phyloP scores from a whole-genome alignment of 2,329 filamentous ascomycete genomes.

The Diaporthe batatas region DNA sequence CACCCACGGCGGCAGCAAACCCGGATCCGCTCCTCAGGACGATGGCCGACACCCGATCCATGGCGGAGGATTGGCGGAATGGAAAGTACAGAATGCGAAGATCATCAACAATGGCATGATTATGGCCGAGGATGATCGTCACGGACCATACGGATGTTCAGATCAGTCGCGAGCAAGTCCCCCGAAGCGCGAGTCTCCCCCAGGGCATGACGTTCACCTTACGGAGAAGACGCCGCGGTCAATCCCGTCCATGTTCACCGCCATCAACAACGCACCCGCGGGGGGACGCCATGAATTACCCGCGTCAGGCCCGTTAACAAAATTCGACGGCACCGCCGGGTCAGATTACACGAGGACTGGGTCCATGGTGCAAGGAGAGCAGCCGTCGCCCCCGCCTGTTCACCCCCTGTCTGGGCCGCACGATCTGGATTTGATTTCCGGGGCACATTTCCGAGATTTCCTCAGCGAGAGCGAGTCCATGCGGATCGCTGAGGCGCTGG shows the following conservation, averaged over 20 bases:
- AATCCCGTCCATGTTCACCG: slow-evolving; percentile 53
- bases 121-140: slow-evolving; percentile 50
- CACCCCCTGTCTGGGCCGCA: slow-evolving; percentile 4
- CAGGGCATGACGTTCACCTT: slow-evolving; percentile 46
- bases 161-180: slow-evolving; percentile 50
- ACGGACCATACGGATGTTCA: slow-evolving; percentile 41
- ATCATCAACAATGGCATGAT: slow-evolving; percentile 61
- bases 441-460: slow-evolving; percentile 17
- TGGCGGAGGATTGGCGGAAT: slow-evolving; percentile 69
- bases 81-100: slow-evolving; percentile 56
- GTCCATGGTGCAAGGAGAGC: slow-evolving; percentile 46
- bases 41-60: slow-evolving; percentile 56
- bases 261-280: slow-evolving; percentile 52
- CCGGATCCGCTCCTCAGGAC: slow-evolving; percentile 39
- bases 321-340: background rate
- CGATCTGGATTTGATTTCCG: slow-evolving; percentile 2
- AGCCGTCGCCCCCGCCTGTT: slow-evolving; percentile 50
- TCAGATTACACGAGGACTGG: background rate
- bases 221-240: slow-evolving; percentile 48
- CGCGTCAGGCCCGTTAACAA: background rate
- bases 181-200: slow-evolving; percentile 49
- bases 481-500: slow-evolving; percentile 46
- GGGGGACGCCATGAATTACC: slow-evolving; percentile 6
- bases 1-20: slow-evolving; percentile 44
- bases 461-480: slow-evolving; percentile 42